These are phyloP conservation scores for Emergomyces pasteurianus DNA, from an alignment of 2,329 filamentous ascomycete genomes.

Conservation along the genomic window DNA sequence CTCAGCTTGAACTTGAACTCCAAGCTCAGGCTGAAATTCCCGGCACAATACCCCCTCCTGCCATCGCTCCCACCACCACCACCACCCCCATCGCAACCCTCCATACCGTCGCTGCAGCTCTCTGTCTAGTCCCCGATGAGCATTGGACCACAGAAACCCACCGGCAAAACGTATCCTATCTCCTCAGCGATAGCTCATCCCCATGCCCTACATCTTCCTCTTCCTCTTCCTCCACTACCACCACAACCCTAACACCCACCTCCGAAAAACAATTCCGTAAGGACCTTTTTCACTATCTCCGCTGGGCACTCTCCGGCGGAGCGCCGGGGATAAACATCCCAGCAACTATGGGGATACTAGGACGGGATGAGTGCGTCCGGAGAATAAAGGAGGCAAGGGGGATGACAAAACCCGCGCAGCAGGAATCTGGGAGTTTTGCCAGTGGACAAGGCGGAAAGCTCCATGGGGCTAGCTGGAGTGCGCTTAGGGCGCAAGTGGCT, in stretches of 20 bases:
- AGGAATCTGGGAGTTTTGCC: constrained; percentile 6
- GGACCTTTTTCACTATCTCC: constrained; percentile 43
- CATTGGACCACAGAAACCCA: constrained; percentile 32
- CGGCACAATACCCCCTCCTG: constrained; percentile 5
- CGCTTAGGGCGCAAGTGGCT: background rate
- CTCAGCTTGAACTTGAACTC: background rate
- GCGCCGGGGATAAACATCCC: constrained; percentile 42
- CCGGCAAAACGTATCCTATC: constrained; percentile 25
- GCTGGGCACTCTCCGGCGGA: constrained; percentile 44
- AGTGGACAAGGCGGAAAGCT: constrained; percentile 7
- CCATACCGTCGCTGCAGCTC: constrained; percentile 33
- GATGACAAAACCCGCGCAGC: constrained; percentile 17
- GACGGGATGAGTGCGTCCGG: constrained; percentile 38
- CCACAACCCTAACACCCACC: constrained; percentile 12
- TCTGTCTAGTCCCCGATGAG: constrained; percentile 29
- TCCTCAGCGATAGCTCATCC: background rate
- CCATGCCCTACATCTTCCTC: background rate
- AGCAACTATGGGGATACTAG: constrained; percentile 44
- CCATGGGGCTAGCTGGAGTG: background rate
- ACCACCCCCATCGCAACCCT: constrained; percentile 25
- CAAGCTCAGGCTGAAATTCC: constrained; percentile 8
- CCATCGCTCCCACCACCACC: constrained; percentile 5
- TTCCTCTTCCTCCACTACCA: background rate
- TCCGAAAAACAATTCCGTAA: constrained; percentile 30
- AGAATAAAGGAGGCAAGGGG: constrained; percentile 32